Conservation (phyloP, 352 stramenopile species). For the Phytophthora hibernalis region DNA sequence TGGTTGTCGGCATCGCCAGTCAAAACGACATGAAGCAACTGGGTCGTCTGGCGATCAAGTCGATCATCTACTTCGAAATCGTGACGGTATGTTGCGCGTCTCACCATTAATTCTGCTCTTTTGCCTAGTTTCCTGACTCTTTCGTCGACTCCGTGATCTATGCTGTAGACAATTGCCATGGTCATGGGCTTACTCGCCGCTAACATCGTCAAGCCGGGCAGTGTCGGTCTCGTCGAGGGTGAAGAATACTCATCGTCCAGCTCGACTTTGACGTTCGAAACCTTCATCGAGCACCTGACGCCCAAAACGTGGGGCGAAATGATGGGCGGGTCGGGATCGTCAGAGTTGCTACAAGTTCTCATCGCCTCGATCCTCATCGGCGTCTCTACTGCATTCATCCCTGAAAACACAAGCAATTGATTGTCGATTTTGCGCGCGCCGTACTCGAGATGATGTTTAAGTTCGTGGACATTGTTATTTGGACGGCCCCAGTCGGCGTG, state of each 20-base stretch:
- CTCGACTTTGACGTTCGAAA: conserved; percentile 45
- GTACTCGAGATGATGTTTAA: too few relatives aligned
- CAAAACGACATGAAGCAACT: conserved; percentile 52
- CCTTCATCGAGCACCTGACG: conserved; percentile 52
- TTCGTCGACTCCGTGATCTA: not conserved
- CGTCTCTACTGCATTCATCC: too few relatives aligned
- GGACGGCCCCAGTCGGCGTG: too few relatives aligned
- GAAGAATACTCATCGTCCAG: conserved; percentile 30
- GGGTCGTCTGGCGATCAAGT: conserved; percentile 48
- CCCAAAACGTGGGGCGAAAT: conserved; percentile 64
- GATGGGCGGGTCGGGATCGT: conserved; percentile 53
- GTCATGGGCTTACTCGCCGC: conserved; percentile 47
- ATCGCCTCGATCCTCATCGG: too few relatives aligned
- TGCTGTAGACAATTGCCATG: conserved; percentile 37
- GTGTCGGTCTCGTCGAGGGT: conserved; percentile 30
- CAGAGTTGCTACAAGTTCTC: conserved; percentile 54
- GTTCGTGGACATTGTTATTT: too few relatives aligned
- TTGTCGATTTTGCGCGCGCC: too few relatives aligned
- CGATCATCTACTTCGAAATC: conserved; percentile 65
- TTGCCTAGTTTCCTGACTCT: not conserved
- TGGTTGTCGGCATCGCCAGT: conserved; percentile 53
- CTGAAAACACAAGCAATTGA: too few relatives aligned
- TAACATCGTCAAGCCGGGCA: conserved; percentile 56
- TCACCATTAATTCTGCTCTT: not conserved
- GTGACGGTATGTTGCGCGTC: conserved; percentile 31